Evolutionary conservation across 306 rosid species (phyloP), one percentile per base, ranked within the genome.

Genomic region (Rosa lucieae): DNA sequence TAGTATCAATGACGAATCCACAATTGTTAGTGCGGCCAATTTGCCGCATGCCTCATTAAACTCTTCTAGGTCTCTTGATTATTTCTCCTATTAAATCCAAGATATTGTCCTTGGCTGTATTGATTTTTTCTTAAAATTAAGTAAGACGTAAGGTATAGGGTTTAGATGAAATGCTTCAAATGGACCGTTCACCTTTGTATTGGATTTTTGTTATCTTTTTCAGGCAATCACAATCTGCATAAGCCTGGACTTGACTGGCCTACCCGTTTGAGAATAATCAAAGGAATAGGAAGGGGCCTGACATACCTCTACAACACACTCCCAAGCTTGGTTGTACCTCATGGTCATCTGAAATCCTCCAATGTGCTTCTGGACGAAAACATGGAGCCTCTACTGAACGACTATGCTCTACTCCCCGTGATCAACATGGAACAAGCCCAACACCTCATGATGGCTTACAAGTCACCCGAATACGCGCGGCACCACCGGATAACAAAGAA

Each of bases 331-430:
- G 82, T 82, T 17, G 92, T 86, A 53, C 92, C 99, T 37, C 97
- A 95, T 23, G 99, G 99, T 32, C 98, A 95, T 79, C 88, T 95
- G 1, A 95, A 95, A 89, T 95, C 99, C 26, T 95, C 99, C 23
- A 95, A 95, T 67, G 90, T 95, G 20, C 87, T 95, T 20, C 85
- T 95, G 32, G 90, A 89, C 66, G 87, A 88, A 70, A 78, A 84
- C 23, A 82, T 85, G 8, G 92, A 95, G 56, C 98, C 99, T 6
- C 32, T 90, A 2, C 76, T 95, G 51, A 91, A 94, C 0, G 99
- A 95, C 80, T 88, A 92, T 67, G 96, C 82, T 5, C 86, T 95
- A 9, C 80, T 86, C 56, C 96, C 97, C 0, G 76, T 92, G 26
- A 86, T 88, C 74, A 95, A 88, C 81, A 55, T 81, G 49, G 98